A percentile compares a stretch with the other conserved stretches of the same genome.
These are phyloP conservation scores for Grosmannia serpens DNA, from an alignment of 2,329 filamentous ascomycete genomes.

Conservation along the genomic window DNA sequence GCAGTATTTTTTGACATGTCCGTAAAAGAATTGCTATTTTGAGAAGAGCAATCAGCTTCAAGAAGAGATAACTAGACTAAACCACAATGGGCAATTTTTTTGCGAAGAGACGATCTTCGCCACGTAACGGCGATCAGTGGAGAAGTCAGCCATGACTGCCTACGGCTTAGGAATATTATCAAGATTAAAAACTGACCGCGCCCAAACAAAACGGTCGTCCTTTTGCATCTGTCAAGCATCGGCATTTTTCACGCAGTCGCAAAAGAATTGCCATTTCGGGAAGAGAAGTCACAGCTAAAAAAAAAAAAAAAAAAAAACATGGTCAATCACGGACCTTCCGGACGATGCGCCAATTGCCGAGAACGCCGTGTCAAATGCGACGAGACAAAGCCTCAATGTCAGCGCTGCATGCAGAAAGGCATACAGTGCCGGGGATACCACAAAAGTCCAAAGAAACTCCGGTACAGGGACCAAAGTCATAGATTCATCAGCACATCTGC, in stretches of 20 bases:
- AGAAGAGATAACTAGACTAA: background rate
- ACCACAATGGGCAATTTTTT: background rate
- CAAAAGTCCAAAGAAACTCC: background rate
- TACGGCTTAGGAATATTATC: background rate
- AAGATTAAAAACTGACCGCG: background rate
- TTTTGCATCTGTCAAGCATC: background rate
- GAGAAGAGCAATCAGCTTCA: background rate
- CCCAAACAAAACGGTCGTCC: background rate
- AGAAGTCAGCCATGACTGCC: background rate
- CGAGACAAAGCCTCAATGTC: background rate
- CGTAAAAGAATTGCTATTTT: background rate
- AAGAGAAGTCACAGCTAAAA: background rate
- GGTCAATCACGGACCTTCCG: slow-evolving; percentile 1
- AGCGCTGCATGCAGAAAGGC: background rate
- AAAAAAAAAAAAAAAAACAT: background rate
- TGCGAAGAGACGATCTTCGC: background rate
- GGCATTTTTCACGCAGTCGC: background rate
- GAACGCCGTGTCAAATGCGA: slow-evolving; percentile 1
- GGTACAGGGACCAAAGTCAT: background rate
- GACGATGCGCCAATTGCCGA: background rate
- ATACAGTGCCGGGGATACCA: background rate
- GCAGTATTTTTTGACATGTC: background rate
- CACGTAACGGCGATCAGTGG: background rate
- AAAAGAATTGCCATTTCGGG: background rate
- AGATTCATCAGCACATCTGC: background rate